A percentile compares a stretch with the other conserved stretches of the same genome.
Conservation (phyloP, 2,329 filamentous ascomycete species). For the Fusarium anthophilum region DNA sequence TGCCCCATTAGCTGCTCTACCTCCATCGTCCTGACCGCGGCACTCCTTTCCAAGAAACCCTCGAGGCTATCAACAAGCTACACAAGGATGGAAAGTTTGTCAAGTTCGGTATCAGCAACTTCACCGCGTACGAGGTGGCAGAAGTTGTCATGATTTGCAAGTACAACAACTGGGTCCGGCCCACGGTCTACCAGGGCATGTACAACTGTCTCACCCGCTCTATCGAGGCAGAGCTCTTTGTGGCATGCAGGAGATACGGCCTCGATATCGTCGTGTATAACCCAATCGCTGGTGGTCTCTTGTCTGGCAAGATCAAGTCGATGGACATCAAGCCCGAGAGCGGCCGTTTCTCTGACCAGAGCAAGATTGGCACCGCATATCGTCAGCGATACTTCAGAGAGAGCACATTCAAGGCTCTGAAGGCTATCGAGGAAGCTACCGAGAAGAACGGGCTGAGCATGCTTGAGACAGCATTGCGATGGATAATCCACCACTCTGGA, state of each 20-base stretch:
- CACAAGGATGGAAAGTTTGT: conserved; percentile 90
- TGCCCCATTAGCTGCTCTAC: conserved; percentile 47
- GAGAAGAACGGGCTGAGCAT: conserved; percentile 74
- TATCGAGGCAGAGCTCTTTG: conserved; percentile 79
- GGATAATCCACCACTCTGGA: conserved; percentile 76
- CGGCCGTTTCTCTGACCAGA: conserved; percentile 74
- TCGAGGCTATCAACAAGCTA: conserved; percentile 80
- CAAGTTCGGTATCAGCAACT: conserved; percentile 83
- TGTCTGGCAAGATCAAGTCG: conserved; percentile 81
- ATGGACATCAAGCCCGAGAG: conserved; percentile 68
- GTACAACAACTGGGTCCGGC: conserved; percentile 82
- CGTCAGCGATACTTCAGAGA: conserved; percentile 78
- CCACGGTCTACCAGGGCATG: conserved; percentile 88
- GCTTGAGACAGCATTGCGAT: conserved; percentile 78
- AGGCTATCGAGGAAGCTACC: conserved; percentile 72
- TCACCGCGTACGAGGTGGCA: conserved; percentile 86
- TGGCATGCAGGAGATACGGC: conserved; percentile 77
- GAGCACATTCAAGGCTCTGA: conserved; percentile 68
- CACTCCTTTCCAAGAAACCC: conserved; percentile 80
- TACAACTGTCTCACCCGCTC: conserved; percentile 83
- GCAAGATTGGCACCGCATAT: conserved; percentile 65
- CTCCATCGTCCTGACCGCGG: conserved; percentile 62
- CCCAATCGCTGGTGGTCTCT: conserved; percentile 81
- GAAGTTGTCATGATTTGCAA: conserved; percentile 84
- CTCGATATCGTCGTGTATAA: conserved; percentile 86